A percentile compares a stretch with the other conserved stretches of the same genome.
Evolutionary conservation across 306 rosid species (phyloP).

Genomic region (Gynostemma pentaphyllum): DNA sequence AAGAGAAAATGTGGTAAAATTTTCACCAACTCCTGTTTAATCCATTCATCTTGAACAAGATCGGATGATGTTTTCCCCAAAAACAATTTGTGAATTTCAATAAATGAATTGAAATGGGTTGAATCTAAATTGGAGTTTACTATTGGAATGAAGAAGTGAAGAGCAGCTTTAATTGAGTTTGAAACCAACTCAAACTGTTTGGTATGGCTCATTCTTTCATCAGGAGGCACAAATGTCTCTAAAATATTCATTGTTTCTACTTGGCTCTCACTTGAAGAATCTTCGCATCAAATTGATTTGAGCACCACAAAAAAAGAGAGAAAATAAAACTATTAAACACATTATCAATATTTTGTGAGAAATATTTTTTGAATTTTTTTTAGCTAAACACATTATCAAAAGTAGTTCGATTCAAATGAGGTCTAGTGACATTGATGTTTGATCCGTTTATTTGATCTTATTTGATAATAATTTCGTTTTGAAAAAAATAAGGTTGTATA

Average conservation of each 20-base stretch:
- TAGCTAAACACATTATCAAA: too few species aligned
- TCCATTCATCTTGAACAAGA: conserved; percentile 25
- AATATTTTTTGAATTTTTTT: too few species aligned
- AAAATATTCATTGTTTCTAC: too few species aligned
- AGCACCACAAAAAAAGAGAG: not conserved
- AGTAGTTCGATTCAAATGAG: too few species aligned
- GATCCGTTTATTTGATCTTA: too few species aligned
- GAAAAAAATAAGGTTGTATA: too few species aligned
- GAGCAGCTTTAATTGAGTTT: conserved; percentile 33
- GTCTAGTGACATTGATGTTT: too few species aligned
- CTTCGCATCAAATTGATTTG: too few species aligned
- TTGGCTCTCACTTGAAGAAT: conserved; percentile 21
- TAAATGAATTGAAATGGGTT: conserved; percentile 28
- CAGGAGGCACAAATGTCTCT: conserved; percentile 46
- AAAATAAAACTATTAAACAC: not conserved
- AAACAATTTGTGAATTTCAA: conserved; percentile 30
- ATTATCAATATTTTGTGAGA: not conserved
- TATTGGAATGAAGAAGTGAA: conserved; percentile 26
- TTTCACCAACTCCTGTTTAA: conserved; percentile 28
- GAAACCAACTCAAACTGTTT: conserved; percentile 40
- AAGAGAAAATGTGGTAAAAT: conserved; percentile 23
- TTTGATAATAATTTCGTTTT: too few species aligned
- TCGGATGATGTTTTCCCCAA: conserved; percentile 17
- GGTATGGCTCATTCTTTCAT: conserved; percentile 42
- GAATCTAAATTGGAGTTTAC: not conserved